A percentile compares a stretch with the other conserved stretches of the same genome.
Conservation (phyloP, 495 filamentous ascomycete genomes). For the Astrothelium subdiscretum region DNA sequence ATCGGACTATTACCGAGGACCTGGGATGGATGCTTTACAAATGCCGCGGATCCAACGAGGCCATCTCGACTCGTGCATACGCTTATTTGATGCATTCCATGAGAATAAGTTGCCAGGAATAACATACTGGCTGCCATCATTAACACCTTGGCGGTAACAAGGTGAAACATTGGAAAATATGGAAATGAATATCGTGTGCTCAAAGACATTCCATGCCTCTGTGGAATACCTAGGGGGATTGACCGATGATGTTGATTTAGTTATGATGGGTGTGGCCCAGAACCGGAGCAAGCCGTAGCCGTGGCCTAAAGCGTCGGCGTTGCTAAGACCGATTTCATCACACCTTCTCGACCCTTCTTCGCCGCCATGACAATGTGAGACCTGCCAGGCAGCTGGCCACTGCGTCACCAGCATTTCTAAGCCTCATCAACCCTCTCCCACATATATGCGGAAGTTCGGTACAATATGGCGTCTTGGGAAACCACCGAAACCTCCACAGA, state of each 20-base stretch:
- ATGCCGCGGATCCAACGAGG: background rate
- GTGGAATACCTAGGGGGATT: no score
- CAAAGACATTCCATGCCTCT: no score
- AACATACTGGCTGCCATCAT: no score
- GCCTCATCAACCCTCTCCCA: background rate
- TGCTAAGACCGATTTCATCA: background rate
- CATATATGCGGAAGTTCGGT: background rate
- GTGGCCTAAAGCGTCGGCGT: background rate
- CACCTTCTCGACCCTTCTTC: background rate
- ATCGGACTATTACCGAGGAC: background rate
- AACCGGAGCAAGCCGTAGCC: no score
- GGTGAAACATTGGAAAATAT: no score
- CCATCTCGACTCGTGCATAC: background rate
- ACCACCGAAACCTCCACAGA: constrained; percentile 19
- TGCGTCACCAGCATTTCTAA: constrained; percentile 2
- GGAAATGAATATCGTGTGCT: no score
- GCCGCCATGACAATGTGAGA: background rate
- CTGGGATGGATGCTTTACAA: background rate
- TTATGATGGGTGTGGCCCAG: background rate
- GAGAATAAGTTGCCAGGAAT: background rate
- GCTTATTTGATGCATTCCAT: background rate
- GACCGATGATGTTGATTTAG: background rate
- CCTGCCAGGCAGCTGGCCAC: background rate
- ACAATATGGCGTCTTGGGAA: constrained; percentile 32
- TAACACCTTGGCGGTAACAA: no score